Conservation (phyloP, 176 grass and related monocot species). For the Dendrocalamus sinicus region DNA sequence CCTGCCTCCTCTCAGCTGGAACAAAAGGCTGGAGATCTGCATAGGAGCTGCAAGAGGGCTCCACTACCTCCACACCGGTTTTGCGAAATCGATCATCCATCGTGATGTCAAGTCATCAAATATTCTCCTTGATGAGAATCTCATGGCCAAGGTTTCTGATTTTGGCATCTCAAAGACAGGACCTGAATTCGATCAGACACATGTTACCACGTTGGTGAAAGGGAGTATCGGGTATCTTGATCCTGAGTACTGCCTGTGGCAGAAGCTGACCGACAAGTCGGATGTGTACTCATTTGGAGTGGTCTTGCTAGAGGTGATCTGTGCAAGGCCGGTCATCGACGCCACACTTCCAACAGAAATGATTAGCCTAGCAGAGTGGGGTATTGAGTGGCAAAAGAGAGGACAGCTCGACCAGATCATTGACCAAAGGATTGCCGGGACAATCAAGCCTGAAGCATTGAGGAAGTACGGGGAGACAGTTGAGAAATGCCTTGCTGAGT, state of each 20-base stretch:
- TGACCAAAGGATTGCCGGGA: conserved; percentile 62
- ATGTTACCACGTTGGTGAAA: conserved; percentile 94
- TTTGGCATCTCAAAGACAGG: conserved; percentile 96
- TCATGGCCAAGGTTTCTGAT: conserved; percentile 93
- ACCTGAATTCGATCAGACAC: conserved; percentile 84
- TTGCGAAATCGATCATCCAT: conserved; percentile 88
- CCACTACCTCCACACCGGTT: conserved; percentile 96
- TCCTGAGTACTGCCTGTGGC: conserved; percentile 91
- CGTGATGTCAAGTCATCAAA: conserved; percentile 96
- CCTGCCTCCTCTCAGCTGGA: conserved; percentile 76
- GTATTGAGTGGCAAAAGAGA: conserved; percentile 85
- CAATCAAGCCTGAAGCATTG: conserved; percentile 66
- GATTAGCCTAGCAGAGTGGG: conserved; percentile 92
- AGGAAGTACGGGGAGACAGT: conserved; percentile 79
- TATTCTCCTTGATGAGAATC: conserved; percentile 89
- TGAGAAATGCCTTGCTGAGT: conserved; percentile 87
- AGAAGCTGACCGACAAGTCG: conserved; percentile 95
- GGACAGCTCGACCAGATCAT: conserved; percentile 74
- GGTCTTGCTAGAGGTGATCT: conserved; percentile 86
- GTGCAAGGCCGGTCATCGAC: conserved; percentile 83
- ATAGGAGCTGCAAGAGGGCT: conserved; percentile 95
- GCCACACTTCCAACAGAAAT: conserved; percentile 81
- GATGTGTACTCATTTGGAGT: conserved; percentile 96
- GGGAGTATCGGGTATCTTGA: conserved; percentile 94
- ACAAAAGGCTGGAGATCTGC: conserved; percentile 84